Base-by-base conservation (phyloP, 2,329 filamentous ascomycete genomes). In the Neonectria neomacrospora region DNA sequence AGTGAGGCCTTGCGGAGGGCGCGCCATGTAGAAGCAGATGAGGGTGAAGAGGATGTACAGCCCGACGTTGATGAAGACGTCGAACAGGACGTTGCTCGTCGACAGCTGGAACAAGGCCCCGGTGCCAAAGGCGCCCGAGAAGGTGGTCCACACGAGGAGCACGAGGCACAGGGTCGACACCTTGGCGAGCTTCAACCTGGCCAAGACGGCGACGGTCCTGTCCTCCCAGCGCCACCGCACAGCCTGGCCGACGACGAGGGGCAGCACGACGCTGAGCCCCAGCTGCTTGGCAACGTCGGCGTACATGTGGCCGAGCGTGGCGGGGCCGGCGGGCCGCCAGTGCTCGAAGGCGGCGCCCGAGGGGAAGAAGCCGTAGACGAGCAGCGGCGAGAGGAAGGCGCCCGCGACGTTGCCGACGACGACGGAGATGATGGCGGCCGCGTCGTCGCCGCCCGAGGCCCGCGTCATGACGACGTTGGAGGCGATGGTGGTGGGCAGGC, bases 391-490 rank as follows among this genome's bases (percentile, higher is more conserved):
- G 14, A 93, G 72, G 73, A 93, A 91, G 0, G 90, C 85, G 1
- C 90, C 90, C 0, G 89, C 78, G 10, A 92, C 83, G 75, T 93
- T 92, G 30, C 90, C 90, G 47, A 93, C 79, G 9, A 91, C 83
- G 2, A 91, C 90, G 72, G 91, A 89, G 32, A 92, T 89, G 63
- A 90, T 82, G 52, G 86, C 86, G 0, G 88, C 86, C 3, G 86
- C 86, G 63, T 88, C 86, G 68, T 92, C 91, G 5, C 90, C 90
- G 39, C 89, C 87, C 0, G 90, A 87, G 41, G 87, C 83, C 26
- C 89, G 80, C 6, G 90, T 92, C 89, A 92, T 92, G 42, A 92
- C 88, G 8, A 91, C 88, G 74, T 92, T 92, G 48, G 88, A 91
- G 8, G 88, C 86, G 70, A 92, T 90, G 0, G 90, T 92, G 0